Evolutionary conservation across 2,329 filamentous ascomycete species (phyloP).

Genomic region (Fusarium sp.): DNA sequence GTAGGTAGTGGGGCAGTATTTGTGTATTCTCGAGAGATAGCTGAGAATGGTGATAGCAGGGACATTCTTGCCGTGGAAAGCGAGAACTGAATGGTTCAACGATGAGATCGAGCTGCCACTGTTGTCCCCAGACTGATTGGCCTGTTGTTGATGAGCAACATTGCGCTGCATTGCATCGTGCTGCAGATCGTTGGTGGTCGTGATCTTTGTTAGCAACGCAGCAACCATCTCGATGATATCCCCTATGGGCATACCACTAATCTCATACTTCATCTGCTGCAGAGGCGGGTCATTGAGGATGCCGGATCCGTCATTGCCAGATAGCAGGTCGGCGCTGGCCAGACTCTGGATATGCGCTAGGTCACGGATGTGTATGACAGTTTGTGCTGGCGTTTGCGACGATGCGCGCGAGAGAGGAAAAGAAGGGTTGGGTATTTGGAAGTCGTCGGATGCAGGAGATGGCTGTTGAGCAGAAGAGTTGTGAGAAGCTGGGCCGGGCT

Average conservation of each 20-base stretch:
- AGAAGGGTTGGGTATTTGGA: conserved; percentile 49
- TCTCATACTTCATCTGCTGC: conserved; percentile 81
- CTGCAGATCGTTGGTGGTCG: conserved; percentile 92
- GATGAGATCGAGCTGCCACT: conserved; percentile 66
- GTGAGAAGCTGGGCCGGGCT: conserved; percentile 31
- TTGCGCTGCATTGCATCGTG: conserved; percentile 89
- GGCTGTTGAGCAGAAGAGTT: conserved; percentile 43
- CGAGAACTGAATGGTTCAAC: conserved; percentile 75
- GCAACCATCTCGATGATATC: conserved; percentile 99
- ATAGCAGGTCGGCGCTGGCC: conserved; percentile 78
- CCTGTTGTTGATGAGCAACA: conserved; percentile 66
- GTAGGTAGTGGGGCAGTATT: conserved; percentile 98
- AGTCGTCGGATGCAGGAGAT: conserved; percentile 50
- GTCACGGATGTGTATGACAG: conserved; percentile 82
- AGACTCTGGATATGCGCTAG: conserved; percentile 91
- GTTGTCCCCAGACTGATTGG: conserved; percentile 55
- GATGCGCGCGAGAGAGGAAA: conserved; percentile 46
- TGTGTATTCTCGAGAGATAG: conserved; percentile 95
- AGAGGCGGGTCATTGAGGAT: conserved; percentile 60
- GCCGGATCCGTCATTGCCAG: conserved; percentile 54
- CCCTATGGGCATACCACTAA: conserved; percentile 95
- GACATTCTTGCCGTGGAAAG: conserved; percentile 98
- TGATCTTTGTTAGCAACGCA: conserved; percentile 94
- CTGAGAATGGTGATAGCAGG: conserved; percentile 96
- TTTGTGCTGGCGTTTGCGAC: conserved; percentile 50